Conservation (phyloP, 768 basidiomycete genomes). For the Auricularia heimuer region DNA sequence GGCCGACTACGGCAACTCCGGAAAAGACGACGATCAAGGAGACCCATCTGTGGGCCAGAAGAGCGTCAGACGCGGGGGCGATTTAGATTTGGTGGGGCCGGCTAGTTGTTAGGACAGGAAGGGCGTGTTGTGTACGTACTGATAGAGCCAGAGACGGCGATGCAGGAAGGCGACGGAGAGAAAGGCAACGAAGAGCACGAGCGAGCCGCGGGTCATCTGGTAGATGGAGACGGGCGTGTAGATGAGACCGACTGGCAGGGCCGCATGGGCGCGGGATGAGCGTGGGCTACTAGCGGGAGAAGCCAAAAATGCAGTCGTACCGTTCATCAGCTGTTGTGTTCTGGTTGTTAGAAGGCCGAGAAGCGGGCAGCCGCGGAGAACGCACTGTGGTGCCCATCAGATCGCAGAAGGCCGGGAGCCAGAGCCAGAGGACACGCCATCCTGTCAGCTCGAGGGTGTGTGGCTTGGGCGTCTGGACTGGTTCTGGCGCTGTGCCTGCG, state of each 20-base stretch:
- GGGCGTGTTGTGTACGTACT: conserved; percentile 34
- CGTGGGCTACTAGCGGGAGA: neutral
- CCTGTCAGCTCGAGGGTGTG: conserved; percentile 40
- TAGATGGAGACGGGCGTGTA: conserved; percentile 96
- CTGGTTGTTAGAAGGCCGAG: too few species aligned
- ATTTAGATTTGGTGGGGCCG: neutral
- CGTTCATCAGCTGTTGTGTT: neutral
- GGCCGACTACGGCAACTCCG: conserved; percentile 78
- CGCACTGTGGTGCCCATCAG: conserved; percentile 83
- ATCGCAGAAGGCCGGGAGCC: conserved; percentile 85
- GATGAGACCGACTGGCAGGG: conserved; percentile 79
- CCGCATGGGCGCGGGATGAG: conserved; percentile 10
- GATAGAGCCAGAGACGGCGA: conserved; percentile 78
- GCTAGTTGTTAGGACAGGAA: neutral
- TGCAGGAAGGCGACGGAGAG: conserved; percentile 87
- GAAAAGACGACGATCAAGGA: conserved; percentile 82
- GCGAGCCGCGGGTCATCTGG: conserved; percentile 62
- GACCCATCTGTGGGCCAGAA: conserved; percentile 53
- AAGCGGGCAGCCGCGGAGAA: conserved; percentile 12
- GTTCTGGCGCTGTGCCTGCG: conserved; percentile 7
- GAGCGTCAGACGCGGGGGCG: conserved; percentile 5
- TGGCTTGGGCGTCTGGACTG: conserved; percentile 15
- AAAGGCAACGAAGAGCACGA: conserved; percentile 88
- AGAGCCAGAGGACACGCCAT: conserved; percentile 64
- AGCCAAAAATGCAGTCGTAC: neutral